These are phyloP conservation scores for Antitrichia curtipendula DNA, from an alignment of 225 moss, liverwort and hornwort genomes.

Conservation along the genomic window DNA sequence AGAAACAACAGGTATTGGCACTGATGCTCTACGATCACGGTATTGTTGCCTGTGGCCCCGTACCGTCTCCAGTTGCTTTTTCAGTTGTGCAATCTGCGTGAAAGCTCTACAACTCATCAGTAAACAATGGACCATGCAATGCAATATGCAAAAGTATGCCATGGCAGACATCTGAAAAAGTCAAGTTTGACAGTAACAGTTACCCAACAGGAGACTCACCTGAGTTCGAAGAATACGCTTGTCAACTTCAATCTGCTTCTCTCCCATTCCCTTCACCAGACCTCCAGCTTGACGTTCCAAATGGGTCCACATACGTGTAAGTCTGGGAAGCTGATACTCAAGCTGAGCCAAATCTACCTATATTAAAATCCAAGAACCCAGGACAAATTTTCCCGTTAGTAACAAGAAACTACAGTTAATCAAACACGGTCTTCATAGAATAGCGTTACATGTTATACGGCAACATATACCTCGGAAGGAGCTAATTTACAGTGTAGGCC, in stretches of 20 bases:
- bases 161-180: not conserved
- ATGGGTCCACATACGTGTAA: slow-evolving; percentile 98
- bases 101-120: not conserved
- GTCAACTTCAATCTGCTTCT: slow-evolving; percentile 99
- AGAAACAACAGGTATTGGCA: slow-evolving; percentile 92
- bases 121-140: not conserved
- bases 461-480: not conserved
- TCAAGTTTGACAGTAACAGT: not conserved
- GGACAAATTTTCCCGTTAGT: not conserved
- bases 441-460: not conserved
- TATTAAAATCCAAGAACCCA: not conserved
- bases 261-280: slow-evolving; percentile 99
- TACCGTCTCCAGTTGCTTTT: slow-evolving; percentile 76
- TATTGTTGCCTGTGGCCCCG: slow-evolving; percentile 93
- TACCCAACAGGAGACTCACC: slow-evolving; percentile 12
- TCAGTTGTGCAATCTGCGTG: slow-evolving; percentile 67
- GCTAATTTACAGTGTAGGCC: not conserved
- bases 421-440: not conserved
- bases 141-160: not conserved
- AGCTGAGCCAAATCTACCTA: slow-evolving; percentile 91
- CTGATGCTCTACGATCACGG: slow-evolving; percentile 92
- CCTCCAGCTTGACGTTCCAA: slow-evolving; percentile 99
- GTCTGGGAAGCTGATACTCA: slow-evolving; percentile 92
- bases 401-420: not conserved
- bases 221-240: slow-evolving; percentile 91